Evolutionary conservation across 163 green algal genomes (phyloP), one percentile per base, ranked within the genome.

Genomic region (Prototheca stagnorum): DNA sequence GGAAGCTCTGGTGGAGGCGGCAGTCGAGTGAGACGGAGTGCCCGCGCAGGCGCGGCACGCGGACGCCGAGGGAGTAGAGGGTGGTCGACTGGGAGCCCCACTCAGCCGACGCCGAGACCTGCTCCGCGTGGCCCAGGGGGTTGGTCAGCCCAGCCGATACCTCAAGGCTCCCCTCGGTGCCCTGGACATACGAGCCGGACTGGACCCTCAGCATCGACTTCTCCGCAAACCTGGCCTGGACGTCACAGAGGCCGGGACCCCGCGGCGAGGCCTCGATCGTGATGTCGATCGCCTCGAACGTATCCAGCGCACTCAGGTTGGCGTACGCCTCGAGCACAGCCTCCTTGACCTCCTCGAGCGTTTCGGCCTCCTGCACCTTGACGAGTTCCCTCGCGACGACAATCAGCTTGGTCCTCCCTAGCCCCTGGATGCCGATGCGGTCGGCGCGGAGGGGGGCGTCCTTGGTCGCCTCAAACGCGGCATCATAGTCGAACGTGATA

Each of bases 151-250:
- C 65, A 3, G 67, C 28, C 0, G 64, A 59, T 16, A 57, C 31
- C 63, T 86, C 72, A 26, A 72, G 52, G 2, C 64, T 72, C 33
- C 53, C 65, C 43, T 74, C 65, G 23, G 41, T 59, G 35, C 65
- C 65, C 50, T 80, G 68, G n/a, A 85, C 57, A 31, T 84, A 86
- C 6, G 69, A 81, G 6, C 66, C 76, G 12, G 67, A 56, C 19
- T 77, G 64, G 27, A 81, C 27, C 20, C 64, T 64, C 44, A 72
- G 64, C 33, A 71, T 61, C 41, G 58, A 62, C 54, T 64, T 73
- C 47, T 84, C 75, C 27, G 59, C 37, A 46, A 78, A 56, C 0
- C 44, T 48, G 8, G 78, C 37, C 6, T 72, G 23, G 5, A 84
- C 55, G 9, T 44, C 73, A 44, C 65, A 76, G 2, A 35, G 51